These are phyloP conservation scores for Erodium moschatum DNA, from an alignment of 441 rosid genomes.

Conservation along the genomic window DNA sequence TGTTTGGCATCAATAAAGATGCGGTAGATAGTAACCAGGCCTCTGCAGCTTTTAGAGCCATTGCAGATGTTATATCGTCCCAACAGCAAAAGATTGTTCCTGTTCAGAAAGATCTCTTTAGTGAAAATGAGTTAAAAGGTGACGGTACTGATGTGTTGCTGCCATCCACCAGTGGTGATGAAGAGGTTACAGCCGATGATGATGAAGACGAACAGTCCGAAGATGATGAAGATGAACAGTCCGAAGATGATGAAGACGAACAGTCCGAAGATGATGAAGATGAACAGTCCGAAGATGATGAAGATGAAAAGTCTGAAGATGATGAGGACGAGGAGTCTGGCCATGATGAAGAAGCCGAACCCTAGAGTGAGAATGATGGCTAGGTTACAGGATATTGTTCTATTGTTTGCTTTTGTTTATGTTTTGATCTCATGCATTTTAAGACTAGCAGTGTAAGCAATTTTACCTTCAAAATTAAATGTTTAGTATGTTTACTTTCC, in stretches of 20 bases:
- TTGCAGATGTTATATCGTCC: conserved; percentile 60
- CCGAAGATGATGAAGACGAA: not conserved
- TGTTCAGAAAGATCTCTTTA: conserved; percentile 66
- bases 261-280: not conserved
- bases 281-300: not conserved
- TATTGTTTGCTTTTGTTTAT: not conserved
- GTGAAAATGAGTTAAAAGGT: conserved; percentile 50
- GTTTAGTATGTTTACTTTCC: no score
- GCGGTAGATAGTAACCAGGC: conserved; percentile 39
- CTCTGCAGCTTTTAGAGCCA: conserved; percentile 67
- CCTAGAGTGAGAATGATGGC: not conserved
- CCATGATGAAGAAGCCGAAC: not conserved
- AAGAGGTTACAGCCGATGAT: conserved; percentile 9
- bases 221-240: conserved; percentile 14
- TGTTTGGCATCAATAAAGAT: conserved; percentile 35
- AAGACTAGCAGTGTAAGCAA: no score
- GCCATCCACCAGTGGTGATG: not conserved
- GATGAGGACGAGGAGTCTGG: conserved; percentile 13
- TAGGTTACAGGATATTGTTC: conserved; percentile 3
- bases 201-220: not conserved
- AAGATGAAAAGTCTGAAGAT: conserved; percentile 6
- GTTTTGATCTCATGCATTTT: not conserved
- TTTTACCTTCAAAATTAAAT: no score
- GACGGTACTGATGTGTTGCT: conserved; percentile 19
- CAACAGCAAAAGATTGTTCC: conserved; percentile 75